Conservation (phyloP, 202 grass and related monocot genomes). For the Panicum hallii region DNA sequence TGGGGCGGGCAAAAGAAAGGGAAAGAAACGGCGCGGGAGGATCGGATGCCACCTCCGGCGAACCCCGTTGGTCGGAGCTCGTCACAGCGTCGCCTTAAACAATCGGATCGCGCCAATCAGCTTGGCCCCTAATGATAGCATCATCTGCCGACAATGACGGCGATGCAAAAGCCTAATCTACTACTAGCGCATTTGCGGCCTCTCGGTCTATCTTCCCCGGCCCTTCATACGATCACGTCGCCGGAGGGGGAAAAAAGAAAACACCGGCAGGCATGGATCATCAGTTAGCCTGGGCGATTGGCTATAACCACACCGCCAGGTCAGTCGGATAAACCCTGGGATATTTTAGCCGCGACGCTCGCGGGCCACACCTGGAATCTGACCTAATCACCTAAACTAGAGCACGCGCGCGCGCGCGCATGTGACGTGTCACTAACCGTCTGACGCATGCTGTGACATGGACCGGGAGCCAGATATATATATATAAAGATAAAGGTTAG, state of each 20-base stretch:
- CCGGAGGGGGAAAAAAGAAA: not conserved
- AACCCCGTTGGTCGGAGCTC: slow-evolving; percentile 2
- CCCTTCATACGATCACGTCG: not conserved
- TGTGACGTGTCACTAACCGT: slow-evolving; percentile 12
- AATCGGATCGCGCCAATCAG: not conserved
- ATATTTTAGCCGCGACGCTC: not conserved
- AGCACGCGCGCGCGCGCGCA: not conserved
- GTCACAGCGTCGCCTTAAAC: not conserved
- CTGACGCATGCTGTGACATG: slow-evolving; percentile 7
- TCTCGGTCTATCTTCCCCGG: not conserved
- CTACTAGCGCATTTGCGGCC: slow-evolving; percentile 23
- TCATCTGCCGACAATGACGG: slow-evolving; percentile 5
- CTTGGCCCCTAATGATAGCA: slow-evolving; percentile 3
- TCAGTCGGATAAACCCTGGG: slow-evolving; percentile 4
- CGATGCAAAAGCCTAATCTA: not conserved
- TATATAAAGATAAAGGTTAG: not conserved
- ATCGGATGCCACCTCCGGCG: slow-evolving; percentile 23
- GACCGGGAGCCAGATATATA: not conserved
- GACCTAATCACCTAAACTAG: not conserved
- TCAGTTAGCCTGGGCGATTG: too few species aligned
- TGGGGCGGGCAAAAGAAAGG: slow-evolving; percentile 10
- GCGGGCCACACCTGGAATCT: not conserved
- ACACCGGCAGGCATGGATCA: not conserved
- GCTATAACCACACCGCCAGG: not conserved
- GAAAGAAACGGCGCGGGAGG: not conserved